phyloP scores from a whole-genome alignment of 352 stramenopile genomes.

The Phytophthora pseudosyringae region DNA sequence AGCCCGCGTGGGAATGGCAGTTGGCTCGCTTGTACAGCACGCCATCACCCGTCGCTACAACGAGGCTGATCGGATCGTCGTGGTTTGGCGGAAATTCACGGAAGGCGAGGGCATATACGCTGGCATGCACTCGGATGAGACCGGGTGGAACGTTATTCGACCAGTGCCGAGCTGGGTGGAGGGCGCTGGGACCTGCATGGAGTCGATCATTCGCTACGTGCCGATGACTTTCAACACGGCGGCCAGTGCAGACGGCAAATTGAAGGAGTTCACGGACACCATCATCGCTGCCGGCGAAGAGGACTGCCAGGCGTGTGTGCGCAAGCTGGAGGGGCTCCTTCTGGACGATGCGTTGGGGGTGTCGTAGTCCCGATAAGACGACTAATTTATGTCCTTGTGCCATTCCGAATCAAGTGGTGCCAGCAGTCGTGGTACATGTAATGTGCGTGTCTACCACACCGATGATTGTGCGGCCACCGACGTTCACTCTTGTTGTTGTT shows the following conservation, averaged over 20 bases:
- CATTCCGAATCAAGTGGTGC: too few species aligned
- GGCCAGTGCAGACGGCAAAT: not conserved
- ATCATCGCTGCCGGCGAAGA: conserved; percentile 24
- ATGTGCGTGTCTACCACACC: not conserved
- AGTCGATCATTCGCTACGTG: conserved; percentile 32
- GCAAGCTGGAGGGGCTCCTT: conserved; percentile 23
- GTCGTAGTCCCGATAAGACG: not conserved
- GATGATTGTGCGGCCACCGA: conserved; percentile 3
- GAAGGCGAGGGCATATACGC: conserved; percentile 46
- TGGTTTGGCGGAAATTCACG: conserved; percentile 53
- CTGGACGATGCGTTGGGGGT: conserved; percentile 32
- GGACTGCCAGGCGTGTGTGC: conserved; percentile 20
- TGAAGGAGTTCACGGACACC: conserved; percentile 29
- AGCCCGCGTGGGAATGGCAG: not conserved
- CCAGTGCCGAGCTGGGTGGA: conserved; percentile 9
- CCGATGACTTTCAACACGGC: conserved; percentile 31
- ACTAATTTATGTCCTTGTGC: conserved; percentile 1
- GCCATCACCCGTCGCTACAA: conserved; percentile 49
- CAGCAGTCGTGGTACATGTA: too few species aligned
- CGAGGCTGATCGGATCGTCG: conserved; percentile 49
- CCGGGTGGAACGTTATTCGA: conserved; percentile 49
- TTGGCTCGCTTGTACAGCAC: conserved; percentile 23
- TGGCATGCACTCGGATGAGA: conserved; percentile 63
- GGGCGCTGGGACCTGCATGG: conserved; percentile 16
- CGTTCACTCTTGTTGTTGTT: not conserved